Evolutionary conservation across 2,329 filamentous ascomycete species (phyloP), one percentile per base, ranked within the genome.

Genomic region (Chrysosporium keratinophilum): DNA sequence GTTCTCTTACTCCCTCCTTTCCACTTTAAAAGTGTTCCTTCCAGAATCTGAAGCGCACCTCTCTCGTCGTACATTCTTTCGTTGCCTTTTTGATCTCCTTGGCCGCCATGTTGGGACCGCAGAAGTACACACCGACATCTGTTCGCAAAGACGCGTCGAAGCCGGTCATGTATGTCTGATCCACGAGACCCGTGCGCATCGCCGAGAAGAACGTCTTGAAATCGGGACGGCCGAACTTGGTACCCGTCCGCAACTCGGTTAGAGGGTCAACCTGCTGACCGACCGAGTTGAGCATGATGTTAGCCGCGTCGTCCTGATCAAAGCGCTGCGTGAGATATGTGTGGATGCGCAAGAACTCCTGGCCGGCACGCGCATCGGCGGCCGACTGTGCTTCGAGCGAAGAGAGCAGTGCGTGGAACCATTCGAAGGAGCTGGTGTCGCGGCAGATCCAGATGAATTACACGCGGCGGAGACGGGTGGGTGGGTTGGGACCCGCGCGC

Each of bases 401-500:
- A 0, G 87, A 87, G 14, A 98, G 80, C 0, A 98, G 82, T 1
- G 87, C 89, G 69, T 98, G 93, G 77, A 98, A 97, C 93, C 93
- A 98, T 73, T 97, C 93, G 65, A 98, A 98, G 0, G 90, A 95
- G 34, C 81, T 86, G 0, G 90, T 95, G 65, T 96, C 90, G 69
- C 87, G 93, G 79, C 91, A 96, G 50, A 97, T 85, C 93, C 93
- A 98, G 75, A 98, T 94, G 72, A 98, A 98, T 70, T 98, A 93
- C 33, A 98, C 91, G 69, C 93, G 85, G 56, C 89, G 87, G 45
- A 98, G 83, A 65, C 91, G 87, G 48, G 81, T 83, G 1, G 91
- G 90, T 20, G 90, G 88, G 74, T 96, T 93, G 6, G 91, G 90
- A 14, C 84, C 82, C 59, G 93, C 85, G 58, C 93, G 88, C 64